A percentile compares a stretch with the other conserved stretches of the same genome.
Conservation (phyloP, 345 rosid genomes). For the Eutrema japonicum region DNA sequence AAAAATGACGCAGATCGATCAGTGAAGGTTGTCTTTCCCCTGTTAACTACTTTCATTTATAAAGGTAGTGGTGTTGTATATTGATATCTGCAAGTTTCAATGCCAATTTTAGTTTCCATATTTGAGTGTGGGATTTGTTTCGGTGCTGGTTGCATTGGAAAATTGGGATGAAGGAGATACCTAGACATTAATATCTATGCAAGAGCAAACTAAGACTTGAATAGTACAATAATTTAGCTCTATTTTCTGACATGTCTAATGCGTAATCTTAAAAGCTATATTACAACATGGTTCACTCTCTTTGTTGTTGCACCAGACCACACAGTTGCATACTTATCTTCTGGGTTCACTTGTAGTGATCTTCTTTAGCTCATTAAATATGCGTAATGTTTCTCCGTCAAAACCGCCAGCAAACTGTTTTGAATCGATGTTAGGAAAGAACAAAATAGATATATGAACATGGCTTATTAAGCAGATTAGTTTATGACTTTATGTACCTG, state of each 20-base stretch:
- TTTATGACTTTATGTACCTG: slow-evolving; percentile 57
- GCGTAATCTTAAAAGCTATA: slow-evolving; percentile 1
- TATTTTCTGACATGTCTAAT: slow-evolving; percentile 25
- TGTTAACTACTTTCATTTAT: neutral
- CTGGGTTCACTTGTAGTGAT: slow-evolving; percentile 33
- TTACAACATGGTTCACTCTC: slow-evolving; percentile 18
- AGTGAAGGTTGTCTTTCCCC: no score
- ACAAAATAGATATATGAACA: neutral
- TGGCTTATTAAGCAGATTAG: slow-evolving; percentile 5
- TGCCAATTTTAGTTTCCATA: neutral
- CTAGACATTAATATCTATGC: neutral
- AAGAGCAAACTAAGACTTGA: neutral
- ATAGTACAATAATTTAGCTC: slow-evolving; percentile 13
- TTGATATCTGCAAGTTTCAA: slow-evolving; percentile 7
- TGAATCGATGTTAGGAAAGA: slow-evolving; percentile 20
- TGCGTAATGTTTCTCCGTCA: slow-evolving; percentile 59
- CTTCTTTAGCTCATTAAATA: slow-evolving; percentile 76
- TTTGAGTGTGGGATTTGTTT: neutral
- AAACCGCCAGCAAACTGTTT: slow-evolving; percentile 94
- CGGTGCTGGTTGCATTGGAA: neutral
- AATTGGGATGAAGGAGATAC: slow-evolving; percentile 6
- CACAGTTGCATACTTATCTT: slow-evolving; percentile 24
- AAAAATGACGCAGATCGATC: no score
- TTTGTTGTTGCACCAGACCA: neutral
- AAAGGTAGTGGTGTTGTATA: neutral